Base-by-base conservation (phyloP, 2,329 filamentous ascomycete species). In the Fusarium albosuccineum region DNA sequence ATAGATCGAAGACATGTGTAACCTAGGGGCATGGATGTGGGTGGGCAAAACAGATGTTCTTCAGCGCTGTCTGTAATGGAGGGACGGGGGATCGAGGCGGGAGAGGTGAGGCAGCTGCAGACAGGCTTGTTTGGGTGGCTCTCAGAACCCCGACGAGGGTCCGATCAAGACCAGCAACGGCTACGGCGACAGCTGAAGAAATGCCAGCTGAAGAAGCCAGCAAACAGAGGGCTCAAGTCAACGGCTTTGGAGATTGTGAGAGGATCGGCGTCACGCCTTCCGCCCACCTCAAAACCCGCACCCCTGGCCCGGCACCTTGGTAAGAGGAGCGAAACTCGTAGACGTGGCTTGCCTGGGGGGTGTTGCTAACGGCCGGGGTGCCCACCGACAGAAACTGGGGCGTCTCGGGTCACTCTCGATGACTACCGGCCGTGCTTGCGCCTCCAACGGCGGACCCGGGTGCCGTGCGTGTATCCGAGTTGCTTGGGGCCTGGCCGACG, bases 281-380 rank as follows among this genome's bases (percentile, higher is more conserved):
- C 55, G 55, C 61, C 65, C 60, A 60, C 67, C 55, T 62, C 60
- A 48, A 52, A 66, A 60, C 57, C 51, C 40, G 30, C 66, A 69
- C 64, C 68, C 71, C 66, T 69, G 68, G 71, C 64, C 66, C 71
- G 57, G 62, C 61, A 64, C 58, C 49, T 69, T 74, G 73, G 72
- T 66, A 71, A 65, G 63, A 70, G 70, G 56, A 46, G 55, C 67
- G 53, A 62, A 61, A 41, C 30, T 55, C 55, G 62, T 69, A 57
- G 62, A 67, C 57, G 70, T 73, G 71, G 71, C 71, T 73, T 73
- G 70, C 33, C 67, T 57, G 58, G 71, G 70, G 70, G 60, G 71
- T 73, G 61, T 39, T 40, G 50, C 55, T 57, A 64, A 58, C 17
- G 45, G 29, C 8, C 51, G 65, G 70, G 55, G 66, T 56, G 58